Base-by-base conservation (phyloP, 2,329 filamentous ascomycete genomes). In the Claviceps paspali region DNA sequence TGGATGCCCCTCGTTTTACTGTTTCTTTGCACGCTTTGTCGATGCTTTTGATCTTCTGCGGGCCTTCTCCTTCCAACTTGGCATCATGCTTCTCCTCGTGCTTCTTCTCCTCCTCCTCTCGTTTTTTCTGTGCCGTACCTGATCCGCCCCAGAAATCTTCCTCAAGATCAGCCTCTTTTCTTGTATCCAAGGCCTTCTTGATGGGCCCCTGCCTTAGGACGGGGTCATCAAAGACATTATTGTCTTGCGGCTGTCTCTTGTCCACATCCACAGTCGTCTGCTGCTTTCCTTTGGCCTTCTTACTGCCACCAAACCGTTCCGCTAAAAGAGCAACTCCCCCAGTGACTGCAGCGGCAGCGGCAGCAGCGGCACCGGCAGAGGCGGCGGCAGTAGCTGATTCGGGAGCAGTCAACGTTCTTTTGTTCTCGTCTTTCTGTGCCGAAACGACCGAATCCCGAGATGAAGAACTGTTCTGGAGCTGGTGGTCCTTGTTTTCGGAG, bases 141-240 rank as follows among this genome's bases (percentile, higher is more conserved):
- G n/a, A 33, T 35, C 26, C 38, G 19, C 53, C 54, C 56, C 52
- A 57, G 31, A 56, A 60, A 22, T 49, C 42, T 22, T 48, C 44
- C 11, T 44, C 42, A 26, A 42, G 34, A 12, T 39, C 40, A 6
- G 41, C 40, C 12, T 41, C 45, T 39, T 23, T 35, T 27, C 41
- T 44, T 29, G 49, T 51, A 33, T 52, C 45, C 12, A 58, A 27
- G 6, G 43, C 43, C 41, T 55, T 63, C 41, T 55, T 57, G 31
- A 65, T 59, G 10, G 56, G 54, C 18, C 57, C 59, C 46, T 68
- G 61, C 62, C 62, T 64, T 19, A 65, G 48, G 12, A 55, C 51
- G 35, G 60, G 51, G 44, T 66, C 60, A 42, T 68, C 60, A 48
- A 65, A 63, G 22, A 63, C 47, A 44, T 66, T 62, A 31, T 67